Conservation (phyloP, 371 early-diverging fungal species). For the Lichtheimia corymbifera region DNA sequence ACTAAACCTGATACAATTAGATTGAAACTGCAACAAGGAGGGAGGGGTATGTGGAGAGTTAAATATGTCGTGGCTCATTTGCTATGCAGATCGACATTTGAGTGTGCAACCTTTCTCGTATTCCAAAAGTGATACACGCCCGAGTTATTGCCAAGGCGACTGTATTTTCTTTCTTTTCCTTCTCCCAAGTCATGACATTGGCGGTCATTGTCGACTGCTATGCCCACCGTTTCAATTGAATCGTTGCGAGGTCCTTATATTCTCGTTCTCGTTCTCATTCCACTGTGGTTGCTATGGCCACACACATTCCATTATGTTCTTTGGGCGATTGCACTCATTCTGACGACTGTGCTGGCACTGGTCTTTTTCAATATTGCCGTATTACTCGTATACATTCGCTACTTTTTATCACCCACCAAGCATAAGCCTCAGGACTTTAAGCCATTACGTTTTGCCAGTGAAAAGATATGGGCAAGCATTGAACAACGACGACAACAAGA, state of each 20-base stretch:
- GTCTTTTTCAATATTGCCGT: slow-evolving; percentile 33
- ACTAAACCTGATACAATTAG: no score
- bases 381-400: slow-evolving; percentile 40
- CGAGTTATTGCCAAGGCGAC: not conserved
- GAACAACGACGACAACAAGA: slow-evolving; percentile 19
- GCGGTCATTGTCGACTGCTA: not conserved
- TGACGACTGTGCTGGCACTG: slow-evolving; percentile 7
- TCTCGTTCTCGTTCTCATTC: not conserved
- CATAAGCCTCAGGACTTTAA: slow-evolving; percentile 19
- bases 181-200: slow-evolving; percentile 3
- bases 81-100: no score
- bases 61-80: no score
- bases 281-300: not conserved
- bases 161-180: not conserved
- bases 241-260: not conserved
- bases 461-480: slow-evolving; percentile 16
- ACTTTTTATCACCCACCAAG: slow-evolving; percentile 22
- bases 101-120: no score
- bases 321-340: slow-evolving; percentile 5
- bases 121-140: no score
- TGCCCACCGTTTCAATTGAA: slow-evolving; percentile 12
- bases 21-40: no score
- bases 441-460: slow-evolving; percentile 26
- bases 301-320: slow-evolving; percentile 3
- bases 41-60: no score